Conservation (phyloP, 2,329 filamentous ascomycete species). For the Penicillium sp. region DNA sequence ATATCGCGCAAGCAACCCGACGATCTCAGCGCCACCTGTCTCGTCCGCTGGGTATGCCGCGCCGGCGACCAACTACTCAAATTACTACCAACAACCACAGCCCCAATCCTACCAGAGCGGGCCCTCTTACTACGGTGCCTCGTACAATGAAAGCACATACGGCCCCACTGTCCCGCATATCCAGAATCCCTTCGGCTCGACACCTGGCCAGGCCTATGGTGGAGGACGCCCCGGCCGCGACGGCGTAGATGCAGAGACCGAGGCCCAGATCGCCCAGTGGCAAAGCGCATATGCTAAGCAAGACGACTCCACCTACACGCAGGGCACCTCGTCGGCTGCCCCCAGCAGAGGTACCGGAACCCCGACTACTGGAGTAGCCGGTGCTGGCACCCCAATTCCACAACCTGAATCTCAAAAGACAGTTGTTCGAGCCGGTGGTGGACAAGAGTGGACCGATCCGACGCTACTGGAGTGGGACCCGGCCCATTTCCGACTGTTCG, state of each 20-base stretch:
- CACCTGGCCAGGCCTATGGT: constrained; percentile 36
- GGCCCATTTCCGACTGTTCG: constrained; percentile 88
- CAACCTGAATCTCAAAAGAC: constrained; percentile 67
- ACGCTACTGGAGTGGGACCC: constrained; percentile 94
- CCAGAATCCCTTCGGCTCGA: constrained; percentile 73
- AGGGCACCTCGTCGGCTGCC: constrained; percentile 37
- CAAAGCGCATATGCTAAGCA: constrained; percentile 76
- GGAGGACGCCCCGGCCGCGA: constrained; percentile 32
- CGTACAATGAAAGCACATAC: constrained; percentile 1
- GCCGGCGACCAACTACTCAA: constrained; percentile 44
- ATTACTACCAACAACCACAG: constrained; percentile 44
- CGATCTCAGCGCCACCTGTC: constrained; percentile 39
- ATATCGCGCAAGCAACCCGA: constrained; percentile 39
- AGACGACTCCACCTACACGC: constrained; percentile 11
- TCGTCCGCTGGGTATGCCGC: constrained; percentile 35
- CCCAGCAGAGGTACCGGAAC: constrained; percentile 29
- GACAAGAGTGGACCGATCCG: constrained; percentile 88
- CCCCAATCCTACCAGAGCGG: constrained; percentile 31
- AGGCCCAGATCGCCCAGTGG: constrained; percentile 92
- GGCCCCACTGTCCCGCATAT: constrained; percentile 65
- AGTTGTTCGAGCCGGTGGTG: constrained; percentile 82
- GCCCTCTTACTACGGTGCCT: constrained; percentile 46
- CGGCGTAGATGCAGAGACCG: constrained; percentile 72
- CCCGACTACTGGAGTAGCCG: constrained; percentile 36
- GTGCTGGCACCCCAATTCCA: constrained; percentile 40